These are phyloP conservation scores for Paragyromitra xinjiangensis DNA, from an alignment of 495 filamentous ascomycete genomes.

Conservation along the genomic window DNA sequence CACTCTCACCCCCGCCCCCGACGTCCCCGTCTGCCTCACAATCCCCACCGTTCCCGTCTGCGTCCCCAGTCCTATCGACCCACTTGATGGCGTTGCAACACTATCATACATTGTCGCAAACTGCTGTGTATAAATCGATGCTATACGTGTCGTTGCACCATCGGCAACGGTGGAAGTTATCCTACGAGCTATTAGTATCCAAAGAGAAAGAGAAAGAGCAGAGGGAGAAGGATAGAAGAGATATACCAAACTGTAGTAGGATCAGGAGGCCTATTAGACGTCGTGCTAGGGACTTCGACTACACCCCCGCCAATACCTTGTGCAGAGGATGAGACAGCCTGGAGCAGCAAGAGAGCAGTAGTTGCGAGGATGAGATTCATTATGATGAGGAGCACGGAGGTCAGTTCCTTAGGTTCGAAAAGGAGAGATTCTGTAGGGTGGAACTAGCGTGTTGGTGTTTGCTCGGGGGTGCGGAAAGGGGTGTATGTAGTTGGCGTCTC, in stretches of 20 bases:
- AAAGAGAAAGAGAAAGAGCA: neutral
- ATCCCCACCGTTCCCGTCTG: conserved; percentile 25
- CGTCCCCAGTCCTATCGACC: conserved; percentile 38
- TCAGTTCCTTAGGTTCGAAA: neutral
- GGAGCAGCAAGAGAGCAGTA: conserved; percentile 1
- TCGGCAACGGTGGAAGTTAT: conserved; percentile 15
- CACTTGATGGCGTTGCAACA: conserved; percentile 15
- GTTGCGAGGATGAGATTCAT: neutral
- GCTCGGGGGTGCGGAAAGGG: too few species aligned
- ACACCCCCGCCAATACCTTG: neutral
- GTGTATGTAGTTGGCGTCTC: neutral
- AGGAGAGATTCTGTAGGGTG: neutral
- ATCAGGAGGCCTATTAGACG: neutral
- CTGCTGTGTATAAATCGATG: conserved; percentile 30
- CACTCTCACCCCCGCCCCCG: neutral
- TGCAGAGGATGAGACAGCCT: neutral
- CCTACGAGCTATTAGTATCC: conserved; percentile 7
- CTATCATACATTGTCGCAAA: conserved; percentile 10
- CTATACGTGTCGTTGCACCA: conserved; percentile 1
- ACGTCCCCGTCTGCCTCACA: neutral
- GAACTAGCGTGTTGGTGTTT: neutral
- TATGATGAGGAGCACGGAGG: neutral
- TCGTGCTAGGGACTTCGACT: neutral
- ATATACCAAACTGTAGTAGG: conserved; percentile 32
- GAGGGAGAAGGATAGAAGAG: neutral